These are phyloP conservation scores for Apodospora peruviana DNA, from an alignment of 495 filamentous ascomycete genomes.

Conservation along the genomic window DNA sequence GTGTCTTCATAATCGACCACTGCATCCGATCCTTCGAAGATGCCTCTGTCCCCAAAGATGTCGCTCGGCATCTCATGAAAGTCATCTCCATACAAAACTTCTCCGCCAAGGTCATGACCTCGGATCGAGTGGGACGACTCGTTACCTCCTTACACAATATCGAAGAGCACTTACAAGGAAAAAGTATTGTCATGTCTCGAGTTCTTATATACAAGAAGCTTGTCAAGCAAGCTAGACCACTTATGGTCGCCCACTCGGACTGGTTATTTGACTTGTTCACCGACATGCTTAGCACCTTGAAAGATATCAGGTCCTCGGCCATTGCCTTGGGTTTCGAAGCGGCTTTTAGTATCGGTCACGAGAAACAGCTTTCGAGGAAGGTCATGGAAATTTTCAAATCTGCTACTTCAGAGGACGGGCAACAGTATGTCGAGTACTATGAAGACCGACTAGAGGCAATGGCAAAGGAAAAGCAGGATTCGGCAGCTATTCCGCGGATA, in stretches of 20 bases:
- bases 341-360: conserved; percentile 58
- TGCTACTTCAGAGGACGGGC: conserved; percentile 47
- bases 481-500: conserved; percentile 70
- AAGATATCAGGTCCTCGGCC: conserved; percentile 68
- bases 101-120: conserved; percentile 62
- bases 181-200: conserved; percentile 66
- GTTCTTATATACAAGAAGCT: conserved; percentile 72
- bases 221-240: conserved; percentile 56
- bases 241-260: conserved; percentile 58
- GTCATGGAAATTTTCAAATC: conserved; percentile 63
- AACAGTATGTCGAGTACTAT: conserved; percentile 58
- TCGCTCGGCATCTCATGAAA: conserved; percentile 71
- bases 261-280: conserved; percentile 81
- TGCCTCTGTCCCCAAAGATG: conserved; percentile 58
- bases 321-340: conserved; percentile 66
- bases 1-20: conserved; percentile 71
- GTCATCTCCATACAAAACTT: conserved; percentile 76
- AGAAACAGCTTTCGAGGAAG: conserved; percentile 55
- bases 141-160: conserved; percentile 63
- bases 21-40: conserved; percentile 61
- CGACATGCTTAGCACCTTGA: conserved; percentile 70
- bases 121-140: conserved; percentile 58
- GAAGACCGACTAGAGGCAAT: conserved; percentile 64
- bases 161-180: conserved; percentile 70
- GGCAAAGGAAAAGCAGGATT: conserved; percentile 57